A percentile compares a stretch with the other conserved stretches of the same genome.
These are phyloP conservation scores for Fusarium graminum DNA, from an alignment of 2,329 filamentous ascomycete genomes.

Conservation along the genomic window DNA sequence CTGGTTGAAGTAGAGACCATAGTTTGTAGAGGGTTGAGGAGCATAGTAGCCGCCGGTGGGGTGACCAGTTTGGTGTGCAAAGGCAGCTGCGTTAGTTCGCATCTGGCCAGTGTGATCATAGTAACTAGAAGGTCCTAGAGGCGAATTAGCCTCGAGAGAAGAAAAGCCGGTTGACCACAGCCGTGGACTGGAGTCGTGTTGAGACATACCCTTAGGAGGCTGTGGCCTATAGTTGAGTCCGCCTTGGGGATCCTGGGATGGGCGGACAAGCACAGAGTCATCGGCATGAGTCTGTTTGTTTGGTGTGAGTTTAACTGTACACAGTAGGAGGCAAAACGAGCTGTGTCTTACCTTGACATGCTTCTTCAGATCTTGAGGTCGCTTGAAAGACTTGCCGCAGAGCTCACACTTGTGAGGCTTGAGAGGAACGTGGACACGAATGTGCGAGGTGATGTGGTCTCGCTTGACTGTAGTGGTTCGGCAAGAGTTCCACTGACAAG, in stretches of 20 bases:
- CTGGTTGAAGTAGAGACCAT: slow-evolving; percentile 84
- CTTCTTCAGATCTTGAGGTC: slow-evolving; percentile 98
- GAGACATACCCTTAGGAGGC: slow-evolving; percentile 64
- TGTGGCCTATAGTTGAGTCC: slow-evolving; percentile 68
- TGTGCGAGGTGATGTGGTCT: slow-evolving; percentile 99
- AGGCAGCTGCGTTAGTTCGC: slow-evolving; percentile 67
- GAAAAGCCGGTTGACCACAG: slow-evolving; percentile 44
- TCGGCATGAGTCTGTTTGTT: slow-evolving; percentile 84
- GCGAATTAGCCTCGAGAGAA: slow-evolving; percentile 58
- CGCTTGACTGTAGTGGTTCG: slow-evolving; percentile 97
- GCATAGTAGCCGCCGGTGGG: slow-evolving; percentile 67
- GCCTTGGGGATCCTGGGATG: slow-evolving; percentile 65
- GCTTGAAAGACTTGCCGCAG: slow-evolving; percentile 99
- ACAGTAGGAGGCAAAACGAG: not conserved
- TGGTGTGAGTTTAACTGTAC: slow-evolving; percentile 40
- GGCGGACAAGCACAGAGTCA: slow-evolving; percentile 80
- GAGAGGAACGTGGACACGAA: slow-evolving; percentile 96
- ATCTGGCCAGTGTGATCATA: slow-evolving; percentile 76
- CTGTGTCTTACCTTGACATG: slow-evolving; percentile 80
- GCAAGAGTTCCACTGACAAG: slow-evolving; percentile 97
- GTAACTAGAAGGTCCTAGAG: slow-evolving; percentile 67
- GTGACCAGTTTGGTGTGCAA: slow-evolving; percentile 69
- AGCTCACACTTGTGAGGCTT: slow-evolving; percentile 99
- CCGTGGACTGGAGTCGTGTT: slow-evolving; percentile 32
- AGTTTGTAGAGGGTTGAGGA: slow-evolving; percentile 67